Evolutionary conservation across 164 flowering plant species (phyloP), one percentile per base, ranked within the genome.

Genomic region (Chimonanthus salicifolius): DNA sequence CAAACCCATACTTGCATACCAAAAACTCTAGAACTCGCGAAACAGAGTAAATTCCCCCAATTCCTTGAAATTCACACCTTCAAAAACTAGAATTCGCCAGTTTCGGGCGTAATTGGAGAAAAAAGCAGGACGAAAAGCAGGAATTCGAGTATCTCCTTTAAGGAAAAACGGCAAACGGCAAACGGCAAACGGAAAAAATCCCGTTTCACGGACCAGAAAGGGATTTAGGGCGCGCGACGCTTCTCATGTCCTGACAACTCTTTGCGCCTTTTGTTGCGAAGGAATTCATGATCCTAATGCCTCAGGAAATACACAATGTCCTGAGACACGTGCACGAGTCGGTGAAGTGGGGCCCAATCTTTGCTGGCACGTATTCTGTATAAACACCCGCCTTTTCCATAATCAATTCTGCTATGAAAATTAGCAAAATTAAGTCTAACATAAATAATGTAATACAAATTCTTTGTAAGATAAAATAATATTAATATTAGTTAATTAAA

Each of bases 1-100:
- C 48, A 78, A 76, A 7, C 86, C 88, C 89, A 86, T 86, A 44
- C 47, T 73, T 74, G 5, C 74, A 47, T 71, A 47, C 73, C 68
- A 60, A 47, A 51, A 16, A 45, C 62, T 10, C 54, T 48, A 54
- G 8, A 62, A 48, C 47, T 13, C 11, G 49, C n/a, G 5, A 21
- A 45, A 5, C 15, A 6, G 46, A 9, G 11, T 11, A 20, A 16
- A 13, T 20, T 33, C 20, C 67, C 67, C 43, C 3, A 64, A 64
- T 20, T 64, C 67, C 46, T 33, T 64, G 21, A 20, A 64, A 64
- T 43, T 10, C 11, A 64, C 46, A 10, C 67, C 43, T 20, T 43
- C 20, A 13, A n/a, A 21, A 43, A 6, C 4, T 51, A 8, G 43
- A 20, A 63, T 18, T 21, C 66, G 66, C 20, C 33, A 13, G 11